Evolutionary conservation across 73 alveolate species (phyloP), one percentile per base, ranked within the genome.

Genomic region (Blepharisma japonicum): DNA sequence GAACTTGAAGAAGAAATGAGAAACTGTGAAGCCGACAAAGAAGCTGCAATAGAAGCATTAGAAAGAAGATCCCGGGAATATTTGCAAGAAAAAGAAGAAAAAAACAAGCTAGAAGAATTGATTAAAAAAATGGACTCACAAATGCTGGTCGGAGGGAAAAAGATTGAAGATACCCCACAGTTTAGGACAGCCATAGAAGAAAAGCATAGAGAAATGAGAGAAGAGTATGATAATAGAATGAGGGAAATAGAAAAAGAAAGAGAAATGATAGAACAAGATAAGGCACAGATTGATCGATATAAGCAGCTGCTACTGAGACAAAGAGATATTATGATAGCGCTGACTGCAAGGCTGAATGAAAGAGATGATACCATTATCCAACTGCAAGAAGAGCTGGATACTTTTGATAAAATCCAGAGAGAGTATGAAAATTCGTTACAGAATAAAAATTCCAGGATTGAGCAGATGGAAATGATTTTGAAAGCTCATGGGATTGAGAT

Each of bases 241-340:
- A 76, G 81, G 71, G 99, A 94, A 68, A 83, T 90, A 56, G 96
- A 94, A 80, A 92, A 79, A 51, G 96, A 92, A 78, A 89, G 95
- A 85, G 72, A 81, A 61, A 61, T 83, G 68, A 81, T 91, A 47
- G 90, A 80, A 76, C 95, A 94, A 76, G 95, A 94, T 76, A 94
- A 96, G 79, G 98, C 96, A 7, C 93, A 96, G 79, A 97, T 92
- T 67, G 99, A 97, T 77, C 91, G 96, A 80, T 96, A 95, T 86
- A 97, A 98, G 92, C 96, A 98, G 82, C 91, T 98, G 55, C 88
- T 98, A 53, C 76, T 96, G 45, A 96, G 97, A 82, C 94, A 98
- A 79, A 90, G 99, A 72, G 99, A 98, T 92, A 98, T 97, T 53
- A 98, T 98, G 99, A 94, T 96, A 27, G 98, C 99, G 4, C 91